These are phyloP conservation scores for Dactylella cylindrospora DNA, from an alignment of 2,329 filamentous ascomycete species.

Conservation along the genomic window DNA sequence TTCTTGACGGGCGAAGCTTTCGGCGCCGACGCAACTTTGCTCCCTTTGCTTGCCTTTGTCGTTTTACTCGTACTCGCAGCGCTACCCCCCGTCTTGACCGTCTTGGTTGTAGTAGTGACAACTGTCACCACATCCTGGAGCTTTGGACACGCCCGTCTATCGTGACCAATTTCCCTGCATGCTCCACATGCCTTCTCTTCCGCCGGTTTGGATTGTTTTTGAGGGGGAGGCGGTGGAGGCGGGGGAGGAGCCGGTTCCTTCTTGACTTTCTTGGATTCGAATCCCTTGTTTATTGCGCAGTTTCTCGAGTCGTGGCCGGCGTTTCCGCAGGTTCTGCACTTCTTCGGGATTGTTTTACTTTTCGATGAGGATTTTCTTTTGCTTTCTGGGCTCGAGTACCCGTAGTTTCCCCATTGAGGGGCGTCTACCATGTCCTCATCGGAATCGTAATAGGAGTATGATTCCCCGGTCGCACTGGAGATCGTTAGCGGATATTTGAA, in stretches of 20 bases:
- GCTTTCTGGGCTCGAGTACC: neutral
- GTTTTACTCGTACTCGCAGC: neutral
- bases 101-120: neutral
- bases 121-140: constrained; percentile 5
- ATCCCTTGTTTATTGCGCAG: constrained; percentile 33
- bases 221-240: constrained; percentile 6
- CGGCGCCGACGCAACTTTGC: neutral
- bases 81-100: neutral
- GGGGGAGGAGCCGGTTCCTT: neutral
- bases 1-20: neutral
- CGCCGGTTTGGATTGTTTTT: constrained; percentile 9
- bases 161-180: constrained; percentile 28
- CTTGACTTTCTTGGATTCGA: constrained; percentile 15
- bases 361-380: neutral
- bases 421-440: constrained; percentile 27
- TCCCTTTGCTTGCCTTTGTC: neutral
- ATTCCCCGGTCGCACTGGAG: too few relatives aligned
- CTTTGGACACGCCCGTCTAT: constrained; percentile 22
- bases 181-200: constrained; percentile 39
- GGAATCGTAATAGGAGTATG: neutral
- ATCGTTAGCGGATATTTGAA: too few relatives aligned
- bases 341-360: constrained; percentile 1
- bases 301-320: constrained; percentile 34
- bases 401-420: neutral
- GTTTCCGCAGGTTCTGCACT: constrained; percentile 35